Evolutionary conservation across 1,139 yeast genomes (phyloP), one percentile per base, ranked within the genome.

Genomic region (Arxiozyma slooffiae): DNA sequence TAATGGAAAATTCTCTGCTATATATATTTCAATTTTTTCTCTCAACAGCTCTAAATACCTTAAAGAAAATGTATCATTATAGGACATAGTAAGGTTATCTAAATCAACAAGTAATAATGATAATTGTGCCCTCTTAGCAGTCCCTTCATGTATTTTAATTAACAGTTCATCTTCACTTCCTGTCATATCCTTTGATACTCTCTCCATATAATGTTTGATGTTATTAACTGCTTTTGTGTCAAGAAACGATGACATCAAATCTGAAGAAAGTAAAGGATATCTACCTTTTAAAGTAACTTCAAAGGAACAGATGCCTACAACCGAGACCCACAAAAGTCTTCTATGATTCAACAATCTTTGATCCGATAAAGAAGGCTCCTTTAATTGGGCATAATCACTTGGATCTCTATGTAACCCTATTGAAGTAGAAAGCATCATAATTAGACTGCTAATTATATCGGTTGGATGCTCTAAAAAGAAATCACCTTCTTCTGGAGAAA

Each of bases 401-500:
- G 68, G 68, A 49, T 65, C 68, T 36, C 66, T 53, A 48, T 64
- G 67, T 17, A 65, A 51, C 18, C 68, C 69, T 39, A 65, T 65
- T 11, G 67, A 61, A 5, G 59, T 57, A 4, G 67, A 62, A 41
- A 65, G 47, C 57, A 61, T 58, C 42, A 61, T 54, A 4, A 64
- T 57, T 8, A 63, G 44, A 38, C 67, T 63, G 20, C 59, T 53
- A 5, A 66, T 54, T 16, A 64, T 57, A 52, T 62, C 68, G 1
- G 70, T 63, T 16, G 69, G 68, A 43, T 64, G 67, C 37, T 60
- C 68, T 37, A 59, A 53, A 46, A 64, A 61, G 39, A 61, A 60
- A 51, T 65, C 68, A 36, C 67, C 66, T 49, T 63, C 63, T 46
- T 65, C 68, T 1, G 70, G 68, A 1, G 68, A 61, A 48, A 63